Evolutionary conservation across 2,329 filamentous ascomycete species (phyloP).

Genomic region (Penicillium sp.): DNA sequence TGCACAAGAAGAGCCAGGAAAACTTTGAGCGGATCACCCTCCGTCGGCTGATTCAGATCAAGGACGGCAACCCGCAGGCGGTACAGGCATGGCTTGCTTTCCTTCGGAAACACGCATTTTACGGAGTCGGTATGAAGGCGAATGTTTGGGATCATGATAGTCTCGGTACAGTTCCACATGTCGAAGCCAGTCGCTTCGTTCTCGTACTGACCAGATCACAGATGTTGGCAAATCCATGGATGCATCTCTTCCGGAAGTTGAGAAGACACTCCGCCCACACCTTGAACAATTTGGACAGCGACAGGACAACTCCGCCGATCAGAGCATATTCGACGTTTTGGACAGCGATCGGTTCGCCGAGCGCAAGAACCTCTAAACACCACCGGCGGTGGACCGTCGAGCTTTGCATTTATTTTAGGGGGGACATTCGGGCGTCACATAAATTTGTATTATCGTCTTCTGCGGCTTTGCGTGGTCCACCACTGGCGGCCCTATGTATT

Average conservation of each 20-base stretch:
- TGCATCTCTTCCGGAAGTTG: constrained; percentile 34
- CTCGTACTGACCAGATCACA: constrained; percentile 23
- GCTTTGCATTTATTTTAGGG: constrained; percentile 9
- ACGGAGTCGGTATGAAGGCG: constrained; percentile 98
- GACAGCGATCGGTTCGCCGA: constrained; percentile 38
- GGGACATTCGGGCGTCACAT: constrained; percentile 15
- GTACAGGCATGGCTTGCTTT: constrained; percentile 93
- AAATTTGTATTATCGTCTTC: constrained; percentile 13
- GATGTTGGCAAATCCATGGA: constrained; percentile 45
- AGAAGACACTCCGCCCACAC: constrained; percentile 41
- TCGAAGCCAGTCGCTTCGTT: not conserved
- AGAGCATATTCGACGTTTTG: constrained; percentile 35
- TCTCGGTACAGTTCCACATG: constrained; percentile 55
- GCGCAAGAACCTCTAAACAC: constrained; percentile 28
- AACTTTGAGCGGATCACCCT: constrained; percentile 93
- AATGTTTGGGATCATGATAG: constrained; percentile 88
- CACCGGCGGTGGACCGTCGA: not conserved
- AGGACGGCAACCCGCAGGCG: constrained; percentile 82
- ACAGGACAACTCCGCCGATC: constrained; percentile 27
- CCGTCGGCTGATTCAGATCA: constrained; percentile 83
- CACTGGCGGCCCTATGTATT: constrained; percentile 19
- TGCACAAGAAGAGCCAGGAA: constrained; percentile 96
- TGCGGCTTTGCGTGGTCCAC: constrained; percentile 6
- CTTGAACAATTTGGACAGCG: constrained; percentile 44
- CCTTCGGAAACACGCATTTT: constrained; percentile 85